Percentiles rank a stretch among this genome's conserved stretches.
Conservation (phyloP, 495 filamentous ascomycete genomes). For the Talaromyces adpressus region DNA sequence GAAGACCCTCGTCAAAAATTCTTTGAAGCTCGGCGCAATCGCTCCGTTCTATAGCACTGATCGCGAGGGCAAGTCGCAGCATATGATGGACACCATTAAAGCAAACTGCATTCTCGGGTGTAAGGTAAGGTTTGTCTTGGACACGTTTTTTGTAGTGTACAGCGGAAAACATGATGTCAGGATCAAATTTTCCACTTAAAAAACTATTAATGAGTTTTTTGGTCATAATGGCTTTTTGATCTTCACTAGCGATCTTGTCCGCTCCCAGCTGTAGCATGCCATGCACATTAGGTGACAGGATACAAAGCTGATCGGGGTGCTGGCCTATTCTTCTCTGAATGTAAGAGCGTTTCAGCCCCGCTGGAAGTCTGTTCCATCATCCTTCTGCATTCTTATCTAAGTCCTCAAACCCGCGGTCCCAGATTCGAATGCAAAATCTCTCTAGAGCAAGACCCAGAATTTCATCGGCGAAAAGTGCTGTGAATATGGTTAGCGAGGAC, state of each 20-base stretch:
- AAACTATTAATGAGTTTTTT: neutral
- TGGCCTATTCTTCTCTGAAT: neutral
- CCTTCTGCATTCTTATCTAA: neutral
- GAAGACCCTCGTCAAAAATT: neutral
- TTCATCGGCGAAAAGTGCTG: neutral
- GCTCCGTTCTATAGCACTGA: neutral
- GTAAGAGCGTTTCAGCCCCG: neutral
- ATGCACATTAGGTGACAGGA: neutral
- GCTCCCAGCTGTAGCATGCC: neutral
- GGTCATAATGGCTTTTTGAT: neutral
- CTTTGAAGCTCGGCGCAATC: neutral
- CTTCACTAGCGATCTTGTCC: neutral
- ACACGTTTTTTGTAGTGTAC: neutral
- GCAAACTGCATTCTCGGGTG: neutral
- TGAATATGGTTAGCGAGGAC: neutral
- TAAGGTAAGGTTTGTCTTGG: neutral
- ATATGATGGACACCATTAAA: neutral
- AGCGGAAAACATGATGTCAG: neutral
- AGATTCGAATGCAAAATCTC: neutral
- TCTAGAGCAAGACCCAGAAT: neutral
- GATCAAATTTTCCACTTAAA: neutral
- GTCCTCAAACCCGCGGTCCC: neutral
- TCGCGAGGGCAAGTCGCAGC: neutral
- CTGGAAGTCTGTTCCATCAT: neutral
- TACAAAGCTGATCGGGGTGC: neutral